Conservation (phyloP, 371 early-diverging fungal genomes). For the Mortierella sp. region DNA sequence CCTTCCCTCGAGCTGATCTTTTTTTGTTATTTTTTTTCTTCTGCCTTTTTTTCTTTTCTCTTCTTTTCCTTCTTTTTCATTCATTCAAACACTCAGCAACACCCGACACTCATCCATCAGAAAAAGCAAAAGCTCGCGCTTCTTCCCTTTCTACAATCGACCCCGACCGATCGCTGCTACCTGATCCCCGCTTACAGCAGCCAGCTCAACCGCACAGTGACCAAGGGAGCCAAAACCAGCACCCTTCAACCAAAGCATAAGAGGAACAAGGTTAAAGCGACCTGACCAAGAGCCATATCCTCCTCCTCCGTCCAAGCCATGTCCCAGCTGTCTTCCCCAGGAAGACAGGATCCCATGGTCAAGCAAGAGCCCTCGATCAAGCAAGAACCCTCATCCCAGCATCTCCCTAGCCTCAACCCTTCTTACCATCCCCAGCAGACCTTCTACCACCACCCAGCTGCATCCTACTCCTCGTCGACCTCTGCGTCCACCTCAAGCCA, state of each 20-base stretch:
- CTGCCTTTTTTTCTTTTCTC: constrained; percentile 3
- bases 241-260: constrained; percentile 6
- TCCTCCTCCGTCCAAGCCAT: constrained; percentile 6
- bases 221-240: not conserved
- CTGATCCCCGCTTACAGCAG: not conserved
- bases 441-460: constrained; percentile 21
- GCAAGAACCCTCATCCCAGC: not conserved
- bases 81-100: constrained; percentile 5
- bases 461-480: constrained; percentile 14
- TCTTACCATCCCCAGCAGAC: constrained; percentile 32
- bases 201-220: not conserved
- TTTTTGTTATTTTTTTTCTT: not conserved
- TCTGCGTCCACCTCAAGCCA: constrained; percentile 20
- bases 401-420: constrained; percentile 15
- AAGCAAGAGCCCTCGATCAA: constrained; percentile 34
- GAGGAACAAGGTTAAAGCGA: constrained; percentile 16
- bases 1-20: not conserved
- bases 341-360: constrained; percentile 46
- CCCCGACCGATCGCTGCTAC: not conserved
- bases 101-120: not conserved
- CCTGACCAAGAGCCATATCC: too few relatives aligned
- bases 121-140: not conserved
- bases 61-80: not conserved
- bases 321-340: constrained; percentile 31
- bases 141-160: not conserved